Evolutionary conservation across 2,329 filamentous ascomycete species (phyloP).

Genomic region (Drechslerella coelobrocha): DNA sequence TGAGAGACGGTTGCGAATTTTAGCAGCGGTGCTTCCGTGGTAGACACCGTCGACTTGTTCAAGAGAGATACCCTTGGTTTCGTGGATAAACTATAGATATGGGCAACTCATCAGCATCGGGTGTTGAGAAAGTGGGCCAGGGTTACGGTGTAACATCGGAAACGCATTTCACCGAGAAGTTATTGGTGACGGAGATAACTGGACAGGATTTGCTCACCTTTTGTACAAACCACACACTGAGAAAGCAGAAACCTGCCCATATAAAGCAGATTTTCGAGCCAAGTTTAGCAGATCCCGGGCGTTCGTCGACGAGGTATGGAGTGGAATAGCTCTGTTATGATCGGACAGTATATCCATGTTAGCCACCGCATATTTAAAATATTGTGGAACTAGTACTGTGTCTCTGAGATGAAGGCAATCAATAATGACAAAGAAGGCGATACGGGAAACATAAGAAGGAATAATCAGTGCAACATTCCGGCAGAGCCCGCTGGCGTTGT

Average conservation of each 20-base stretch:
- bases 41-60: constrained; percentile 71
- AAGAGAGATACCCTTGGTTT: constrained; percentile 77
- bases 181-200: constrained; percentile 24
- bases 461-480: constrained; percentile 7
- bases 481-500: background rate
- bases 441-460: background rate
- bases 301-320: constrained; percentile 76
- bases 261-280: constrained; percentile 79
- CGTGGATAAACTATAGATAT: constrained; percentile 62
- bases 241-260: constrained; percentile 77
- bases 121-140: too few relatives aligned
- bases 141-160: constrained; percentile 28
- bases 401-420: background rate
- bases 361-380: constrained; percentile 12
- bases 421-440: background rate
- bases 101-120: background rate
- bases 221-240: constrained; percentile 75
- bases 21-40: constrained; percentile 47
- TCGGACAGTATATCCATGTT: constrained; percentile 7
- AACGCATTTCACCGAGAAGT: constrained; percentile 23
- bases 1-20: constrained; percentile 50
- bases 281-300: constrained; percentile 73
- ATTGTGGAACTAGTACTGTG: constrained; percentile 12
- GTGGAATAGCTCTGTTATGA: constrained; percentile 69
- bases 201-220: constrained; percentile 26